Conservation (phyloP, 768 basidiomycete species). For the Agrocybe pediades region DNA sequence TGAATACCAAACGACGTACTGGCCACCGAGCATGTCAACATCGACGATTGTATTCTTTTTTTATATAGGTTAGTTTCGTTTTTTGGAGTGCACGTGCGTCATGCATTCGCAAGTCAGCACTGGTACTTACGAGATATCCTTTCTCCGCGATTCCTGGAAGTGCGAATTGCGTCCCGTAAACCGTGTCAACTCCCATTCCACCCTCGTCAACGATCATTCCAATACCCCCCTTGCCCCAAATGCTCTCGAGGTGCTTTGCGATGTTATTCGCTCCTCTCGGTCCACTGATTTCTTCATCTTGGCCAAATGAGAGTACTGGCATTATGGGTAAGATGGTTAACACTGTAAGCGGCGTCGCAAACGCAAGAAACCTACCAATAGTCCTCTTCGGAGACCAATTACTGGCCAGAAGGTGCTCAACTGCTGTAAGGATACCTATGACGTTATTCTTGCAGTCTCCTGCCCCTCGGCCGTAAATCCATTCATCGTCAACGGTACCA, state of each 20-base stretch:
- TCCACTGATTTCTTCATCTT: slow-evolving; percentile 35
- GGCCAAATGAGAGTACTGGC: slow-evolving; percentile 31
- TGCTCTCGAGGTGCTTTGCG: slow-evolving; percentile 19
- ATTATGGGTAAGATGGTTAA: not conserved
- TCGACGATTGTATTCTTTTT: slow-evolving; percentile 27
- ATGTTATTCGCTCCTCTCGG: slow-evolving; percentile 29
- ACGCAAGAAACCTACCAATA: slow-evolving; percentile 16
- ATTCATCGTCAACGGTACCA: slow-evolving; percentile 26
- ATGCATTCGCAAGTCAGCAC: not conserved
- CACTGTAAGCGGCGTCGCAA: not conserved
- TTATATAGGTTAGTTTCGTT: not conserved
- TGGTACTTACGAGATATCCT: slow-evolving; percentile 24
- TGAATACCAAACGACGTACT: slow-evolving; percentile 21
- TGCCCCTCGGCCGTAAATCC: slow-evolving; percentile 31
- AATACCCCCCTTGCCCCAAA: slow-evolving; percentile 29
- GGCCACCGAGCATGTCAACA: slow-evolving; percentile 32
- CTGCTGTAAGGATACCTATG: slow-evolving; percentile 30
- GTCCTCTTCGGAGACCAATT: slow-evolving; percentile 28
- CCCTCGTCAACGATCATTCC: slow-evolving; percentile 35
- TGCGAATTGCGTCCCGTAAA: slow-evolving; percentile 26
- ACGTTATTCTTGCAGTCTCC: slow-evolving; percentile 34
- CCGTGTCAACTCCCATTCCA: slow-evolving; percentile 26
- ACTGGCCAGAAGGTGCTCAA: slow-evolving; percentile 25
- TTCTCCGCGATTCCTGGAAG: slow-evolving; percentile 35
- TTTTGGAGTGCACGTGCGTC: too few species aligned